A percentile compares a stretch with the other conserved stretches of the same genome.
phyloP scores from a whole-genome alignment of 1,139 yeast species.

The Taiozyma sp. region DNA sequence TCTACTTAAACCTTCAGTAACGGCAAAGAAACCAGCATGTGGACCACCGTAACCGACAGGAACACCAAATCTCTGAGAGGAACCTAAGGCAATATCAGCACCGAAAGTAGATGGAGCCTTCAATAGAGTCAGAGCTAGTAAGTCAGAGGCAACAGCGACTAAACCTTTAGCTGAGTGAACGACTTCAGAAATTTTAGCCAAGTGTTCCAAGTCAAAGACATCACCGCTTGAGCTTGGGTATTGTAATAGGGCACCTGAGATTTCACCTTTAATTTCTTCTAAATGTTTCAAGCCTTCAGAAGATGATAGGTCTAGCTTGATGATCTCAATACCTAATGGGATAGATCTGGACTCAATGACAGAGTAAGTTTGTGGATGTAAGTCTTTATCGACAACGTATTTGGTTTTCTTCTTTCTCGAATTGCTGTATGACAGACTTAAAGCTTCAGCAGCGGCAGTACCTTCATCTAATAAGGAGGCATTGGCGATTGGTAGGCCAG shows the following conservation, averaged over 20 bases:
- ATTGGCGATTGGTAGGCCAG: conserved; percentile 90
- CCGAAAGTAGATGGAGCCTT: conserved; percentile 82
- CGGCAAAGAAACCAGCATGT: conserved; percentile 96
- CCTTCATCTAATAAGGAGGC: conserved; percentile 95
- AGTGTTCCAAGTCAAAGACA: conserved; percentile 41
- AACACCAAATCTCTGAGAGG: conserved; percentile 94
- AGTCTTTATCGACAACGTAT: conserved; percentile 68
- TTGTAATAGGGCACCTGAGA: conserved; percentile 83
- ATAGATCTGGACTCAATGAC: conserved; percentile 77
- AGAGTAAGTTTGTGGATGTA: conserved; percentile 82
- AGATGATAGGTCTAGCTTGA: conserved; percentile 48
- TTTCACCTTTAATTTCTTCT: conserved; percentile 32
- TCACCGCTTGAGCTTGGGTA: conserved; percentile 90
- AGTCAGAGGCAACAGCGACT: conserved; percentile 82
- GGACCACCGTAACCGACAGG: conserved; percentile 99
- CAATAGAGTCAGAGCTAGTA: conserved; percentile 78
- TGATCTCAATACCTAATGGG: conserved; percentile 64
- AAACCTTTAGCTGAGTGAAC: conserved; percentile 72
- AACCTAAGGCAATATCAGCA: conserved; percentile 91
- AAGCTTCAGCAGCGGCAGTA: conserved; percentile 97
- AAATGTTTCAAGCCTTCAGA: conserved; percentile 38
- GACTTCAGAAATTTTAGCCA: conserved; percentile 51
- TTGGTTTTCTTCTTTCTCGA: conserved; percentile 59
- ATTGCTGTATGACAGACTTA: conserved; percentile 74
- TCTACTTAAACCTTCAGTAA: conserved; percentile 69